Conservation (phyloP, 2,329 filamentous ascomycete genomes). For the Paracamarosporium sp. region DNA sequence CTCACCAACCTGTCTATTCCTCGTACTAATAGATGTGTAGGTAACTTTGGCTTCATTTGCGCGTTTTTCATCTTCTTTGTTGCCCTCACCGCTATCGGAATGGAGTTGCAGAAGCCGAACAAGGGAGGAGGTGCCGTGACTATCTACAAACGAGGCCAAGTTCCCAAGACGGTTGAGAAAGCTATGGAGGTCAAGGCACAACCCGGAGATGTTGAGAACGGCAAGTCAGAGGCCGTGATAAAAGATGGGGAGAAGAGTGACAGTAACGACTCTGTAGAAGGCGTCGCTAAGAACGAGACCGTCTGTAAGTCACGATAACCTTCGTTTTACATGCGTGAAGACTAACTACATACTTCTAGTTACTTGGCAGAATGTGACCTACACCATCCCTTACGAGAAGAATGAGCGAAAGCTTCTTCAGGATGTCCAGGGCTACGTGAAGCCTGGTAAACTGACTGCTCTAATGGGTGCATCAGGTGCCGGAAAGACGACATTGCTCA, state of each 20-base stretch:
- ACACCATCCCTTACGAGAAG: constrained; percentile 66
- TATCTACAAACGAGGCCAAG: constrained; percentile 68
- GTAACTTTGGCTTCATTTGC: constrained; percentile 49
- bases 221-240: constrained; percentile 40
- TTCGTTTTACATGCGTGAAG: background rate
- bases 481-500: constrained; percentile 46
- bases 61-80: constrained; percentile 60
- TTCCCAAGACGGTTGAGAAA: constrained; percentile 64
- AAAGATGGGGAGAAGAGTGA: constrained; percentile 32
- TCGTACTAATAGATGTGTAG: constrained; percentile 19
- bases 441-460: constrained; percentile 87
- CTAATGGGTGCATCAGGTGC: constrained; percentile 72
- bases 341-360: constrained; percentile 43
- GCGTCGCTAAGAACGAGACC: constrained; percentile 66
- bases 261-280: constrained; percentile 47
- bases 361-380: constrained; percentile 87
- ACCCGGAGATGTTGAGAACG: constrained; percentile 60
- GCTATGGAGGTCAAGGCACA: constrained; percentile 60
- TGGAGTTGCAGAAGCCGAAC: constrained; percentile 63
- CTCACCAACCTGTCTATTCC: constrained; percentile 32
- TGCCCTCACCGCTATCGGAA: constrained; percentile 51
- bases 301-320: constrained; percentile 28
- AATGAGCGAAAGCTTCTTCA: constrained; percentile 59
- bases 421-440: constrained; percentile 80
- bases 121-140: constrained; percentile 66